These are phyloP conservation scores for Ulmus americana DNA, from an alignment of 331 rosid genomes.

Conservation along the genomic window DNA sequence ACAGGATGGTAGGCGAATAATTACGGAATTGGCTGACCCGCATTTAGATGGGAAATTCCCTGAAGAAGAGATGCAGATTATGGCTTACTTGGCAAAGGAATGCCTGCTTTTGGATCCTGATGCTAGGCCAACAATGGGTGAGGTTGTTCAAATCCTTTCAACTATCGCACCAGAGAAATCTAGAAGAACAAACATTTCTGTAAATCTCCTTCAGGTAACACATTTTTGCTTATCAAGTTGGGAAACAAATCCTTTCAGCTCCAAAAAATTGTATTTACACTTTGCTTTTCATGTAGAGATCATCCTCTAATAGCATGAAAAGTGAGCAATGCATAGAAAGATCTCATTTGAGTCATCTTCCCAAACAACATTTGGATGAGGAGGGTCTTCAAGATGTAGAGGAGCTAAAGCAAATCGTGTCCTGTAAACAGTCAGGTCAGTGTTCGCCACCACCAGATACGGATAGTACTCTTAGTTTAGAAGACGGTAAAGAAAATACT, in stretches of 20 bases:
- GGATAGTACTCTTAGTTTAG: slow-evolving; percentile 33
- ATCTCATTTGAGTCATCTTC: slow-evolving; percentile 19
- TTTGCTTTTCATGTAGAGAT: slow-evolving; percentile 18
- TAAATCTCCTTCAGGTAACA: slow-evolving; percentile 59
- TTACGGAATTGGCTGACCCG: slow-evolving; percentile 63
- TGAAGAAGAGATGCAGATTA: slow-evolving; percentile 75
- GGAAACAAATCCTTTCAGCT: background rate
- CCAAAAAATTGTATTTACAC: slow-evolving; percentile 12
- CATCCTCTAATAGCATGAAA: slow-evolving; percentile 10
- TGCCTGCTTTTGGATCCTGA: slow-evolving; percentile 90
- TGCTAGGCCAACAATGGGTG: slow-evolving; percentile 87
- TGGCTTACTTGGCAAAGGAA: slow-evolving; percentile 93
- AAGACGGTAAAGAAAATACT: slow-evolving; percentile 27
- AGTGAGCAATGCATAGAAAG: slow-evolving; percentile 25
- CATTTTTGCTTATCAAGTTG: background rate
- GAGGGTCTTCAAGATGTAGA: slow-evolving; percentile 36
- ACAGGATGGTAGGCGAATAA: slow-evolving; percentile 59
- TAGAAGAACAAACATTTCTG: slow-evolving; percentile 55
- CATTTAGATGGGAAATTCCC: slow-evolving; percentile 64
- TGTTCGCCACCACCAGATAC: slow-evolving; percentile 36
- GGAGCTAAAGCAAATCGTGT: slow-evolving; percentile 44
- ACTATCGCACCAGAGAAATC: slow-evolving; percentile 66
- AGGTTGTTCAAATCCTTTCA: slow-evolving; percentile 87
- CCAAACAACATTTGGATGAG: slow-evolving; percentile 21
- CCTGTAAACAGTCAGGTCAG: slow-evolving; percentile 27